Evolutionary conservation across 352 stramenopile species (phyloP), one percentile per base, ranked within the genome.

Genomic region (Pythium monospermum): DNA sequence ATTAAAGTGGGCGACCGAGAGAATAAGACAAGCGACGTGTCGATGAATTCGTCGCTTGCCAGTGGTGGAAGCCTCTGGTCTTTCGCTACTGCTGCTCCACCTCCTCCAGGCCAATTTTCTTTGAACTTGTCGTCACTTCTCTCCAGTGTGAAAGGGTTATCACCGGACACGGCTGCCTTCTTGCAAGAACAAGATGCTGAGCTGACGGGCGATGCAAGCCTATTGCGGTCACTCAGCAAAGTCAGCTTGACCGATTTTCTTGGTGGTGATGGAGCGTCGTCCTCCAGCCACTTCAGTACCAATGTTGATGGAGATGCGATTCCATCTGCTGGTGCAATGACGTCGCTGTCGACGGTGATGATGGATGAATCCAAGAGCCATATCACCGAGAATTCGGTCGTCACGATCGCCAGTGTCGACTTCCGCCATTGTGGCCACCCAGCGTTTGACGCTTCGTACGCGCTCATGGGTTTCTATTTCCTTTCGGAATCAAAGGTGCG

Each of bases 371-470:
- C 55, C 4, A 68, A 61, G 60, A 59, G 39, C 32, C 45, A 56
- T 61, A 50, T 41, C 16, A 57, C 19, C 3, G 68, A 77, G 52
- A 53, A 61, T 41, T 28, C 47, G 4, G 59, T 77, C 16, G 48
- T 58, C 23, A 32, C 58, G 15, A 77, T 89, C 40, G 61, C 76
- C n/a, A 61, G 50, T 3, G 54, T 62, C 8, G 71, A 89, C 39
- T 89, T 89, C 47, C 62, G 61, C 21, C 64, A 75, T 36, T 89
- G 77, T 53, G 77, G 77, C 1, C 78, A 71, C 36, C 77, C 77
- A 58, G 77, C 77, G 7, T 70, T 89, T 22, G 75, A 86, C 36
- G 44, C 43, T 2, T 61, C 60, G 2, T 73, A 69, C 15, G 42
- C 63, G 2, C 62, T 81, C 2, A 46, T 87, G 4, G 77, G 77